Conservation (phyloP, 768 basidiomycete species). For the Mycena vitilis region DNA sequence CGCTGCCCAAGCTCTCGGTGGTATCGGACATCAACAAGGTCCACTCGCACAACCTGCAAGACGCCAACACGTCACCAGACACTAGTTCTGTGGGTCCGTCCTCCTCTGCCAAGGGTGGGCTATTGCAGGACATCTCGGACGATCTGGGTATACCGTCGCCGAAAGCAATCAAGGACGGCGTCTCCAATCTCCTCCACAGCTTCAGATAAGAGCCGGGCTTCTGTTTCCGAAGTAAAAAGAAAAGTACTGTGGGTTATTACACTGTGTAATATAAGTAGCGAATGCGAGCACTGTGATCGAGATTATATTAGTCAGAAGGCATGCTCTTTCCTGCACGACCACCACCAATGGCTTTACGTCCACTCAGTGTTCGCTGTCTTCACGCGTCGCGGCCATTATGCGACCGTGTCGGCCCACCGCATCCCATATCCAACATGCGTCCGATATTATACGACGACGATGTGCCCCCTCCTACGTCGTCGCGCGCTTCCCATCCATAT, state of each 20-base stretch:
- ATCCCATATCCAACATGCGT: conserved; percentile 83
- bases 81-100: conserved; percentile 32
- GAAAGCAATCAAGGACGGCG: conserved; percentile 21
- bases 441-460: conserved; percentile 81
- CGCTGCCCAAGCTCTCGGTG: conserved; percentile 57
- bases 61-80: conserved; percentile 36
- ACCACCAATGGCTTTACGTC: conserved; percentile 7
- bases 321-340: conserved; percentile 8
- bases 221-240: background rate
- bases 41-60: conserved; percentile 50
- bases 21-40: conserved; percentile 54
- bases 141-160: conserved; percentile 25
- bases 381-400: conserved; percentile 39
- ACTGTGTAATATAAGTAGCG: background rate
- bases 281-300: background rate
- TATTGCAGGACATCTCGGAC: conserved; percentile 30
- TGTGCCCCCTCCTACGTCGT: conserved; percentile 46
- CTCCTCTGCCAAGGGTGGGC: conserved; percentile 19
- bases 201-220: conserved; percentile 18
- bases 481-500: conserved; percentile 72
- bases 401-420: conserved; percentile 73
- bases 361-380: conserved; percentile 28
- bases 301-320: background rate
- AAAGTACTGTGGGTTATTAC: background rate
- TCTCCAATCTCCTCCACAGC: conserved; percentile 23